Evolutionary conservation across 495 filamentous ascomycete species (phyloP), one percentile per base, ranked within the genome.

Genomic region (Evansstolkia leycettana): DNA sequence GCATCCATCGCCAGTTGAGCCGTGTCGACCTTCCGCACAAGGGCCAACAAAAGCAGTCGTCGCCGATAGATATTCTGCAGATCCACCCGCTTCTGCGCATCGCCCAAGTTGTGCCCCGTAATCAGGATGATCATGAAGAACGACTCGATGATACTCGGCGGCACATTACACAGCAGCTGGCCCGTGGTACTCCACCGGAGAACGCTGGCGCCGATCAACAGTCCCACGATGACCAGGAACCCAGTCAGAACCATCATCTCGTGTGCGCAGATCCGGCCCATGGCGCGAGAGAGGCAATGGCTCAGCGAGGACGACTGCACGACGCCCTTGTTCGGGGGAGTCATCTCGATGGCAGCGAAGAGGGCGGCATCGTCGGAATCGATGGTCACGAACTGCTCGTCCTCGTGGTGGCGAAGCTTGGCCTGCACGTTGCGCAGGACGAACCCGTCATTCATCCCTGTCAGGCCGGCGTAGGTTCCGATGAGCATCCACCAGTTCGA

Each of bases 81-180:
- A 13, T 56, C 44, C 12, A 34, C 25, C 10, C 42, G 46, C 14
- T 41, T 38, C 28, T 33, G 29, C 17, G 35, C 34, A 25, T 63
- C 53, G 0, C 49, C 39, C 12, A 45, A 26, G 28, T 61, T 61
- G 38, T 64, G 54, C 1, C 52, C 58, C 10, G 55, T 49, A 12
- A 64, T 52, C 16, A 64, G 40, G 17, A 62, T 55, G 14, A 64
- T 34, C 43, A 64, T 52, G 15, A 64, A 46, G 38, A 64, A 64
- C 1, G 48, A 49, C 31, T 60, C 58, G 36, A 62, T 50, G 38
- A 64, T 54, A 34, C 52, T 64, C 2, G 58, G 55, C 10, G 60
- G 56, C 17, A 57, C 57, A 37, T 64, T 64, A 16, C 51, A 64
- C 17, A 61, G 40, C 20, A 64, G 39, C 46, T 64, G 58, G 0